These are phyloP conservation scores for Diversispora eburnea DNA, from an alignment of 192 early-diverging fungal genomes.

Conservation along the genomic window DNA sequence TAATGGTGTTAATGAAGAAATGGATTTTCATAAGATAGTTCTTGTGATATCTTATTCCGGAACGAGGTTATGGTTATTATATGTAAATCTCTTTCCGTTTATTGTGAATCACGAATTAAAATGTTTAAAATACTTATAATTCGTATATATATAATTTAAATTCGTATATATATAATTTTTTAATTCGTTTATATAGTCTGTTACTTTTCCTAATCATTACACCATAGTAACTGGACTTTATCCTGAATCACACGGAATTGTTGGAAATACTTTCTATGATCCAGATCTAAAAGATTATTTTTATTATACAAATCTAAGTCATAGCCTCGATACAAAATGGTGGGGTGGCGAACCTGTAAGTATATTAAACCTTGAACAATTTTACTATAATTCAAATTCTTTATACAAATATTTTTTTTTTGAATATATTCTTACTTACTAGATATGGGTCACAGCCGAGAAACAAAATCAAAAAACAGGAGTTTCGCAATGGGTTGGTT, in stretches of 20 bases:
- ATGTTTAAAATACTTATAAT: neutral
- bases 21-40: no score
- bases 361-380: slow-evolving; percentile 1
- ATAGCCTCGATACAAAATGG: slow-evolving; percentile 68
- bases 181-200: slow-evolving; percentile 34
- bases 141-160: neutral
- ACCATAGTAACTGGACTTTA: slow-evolving; percentile 89
- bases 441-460: slow-evolving; percentile 86
- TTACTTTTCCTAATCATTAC: slow-evolving; percentile 95
- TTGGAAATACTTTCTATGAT: slow-evolving; percentile 81
- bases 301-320: slow-evolving; percentile 65
- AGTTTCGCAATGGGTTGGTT: slow-evolving; percentile 90
- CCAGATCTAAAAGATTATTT: slow-evolving; percentile 66
- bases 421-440: slow-evolving; percentile 2
- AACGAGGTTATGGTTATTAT: no score
- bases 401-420: slow-evolving; percentile 27
- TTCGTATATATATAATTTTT: no score
- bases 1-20: no score
- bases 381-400: neutral
- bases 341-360: slow-evolving; percentile 86
- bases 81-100: no score
- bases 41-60: no score
- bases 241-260: slow-evolving; percentile 89
- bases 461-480: slow-evolving; percentile 64
- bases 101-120: no score